Base-by-base conservation (phyloP, 1,284 basidiomycete species). In the Cystobasidiaceae sp. region DNA sequence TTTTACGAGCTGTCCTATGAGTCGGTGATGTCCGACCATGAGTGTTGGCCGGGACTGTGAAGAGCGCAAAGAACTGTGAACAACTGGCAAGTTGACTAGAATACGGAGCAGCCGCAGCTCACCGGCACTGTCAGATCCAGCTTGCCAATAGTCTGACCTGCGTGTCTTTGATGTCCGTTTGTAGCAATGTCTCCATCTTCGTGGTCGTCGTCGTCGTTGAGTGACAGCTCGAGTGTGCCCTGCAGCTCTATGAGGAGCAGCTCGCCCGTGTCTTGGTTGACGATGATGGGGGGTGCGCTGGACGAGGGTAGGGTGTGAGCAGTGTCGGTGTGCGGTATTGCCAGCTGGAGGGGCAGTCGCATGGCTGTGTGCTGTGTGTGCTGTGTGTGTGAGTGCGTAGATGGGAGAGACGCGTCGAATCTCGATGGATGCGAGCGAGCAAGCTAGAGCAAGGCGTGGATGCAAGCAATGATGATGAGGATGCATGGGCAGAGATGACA, bases 201-300 rank as follows among this genome's bases (percentile, higher is more conserved):
- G 30, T 28, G 9, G 1, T 37, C 54, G 0, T 55, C 62, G 0
- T 51, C n/a, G n/a, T n/a, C 51, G 5, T 64, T 43, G 1, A 37
- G 19, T 8, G 62, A 55, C 32, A 57, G 57, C 25, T 71, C 71
- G 34, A 74, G 67, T 6, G 32, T 33, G 33, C 72, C 72, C 63
- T 74, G 72, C 11, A 74, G 51, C 33, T 74, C 72, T 45, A 74
- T 45, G 30, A 74, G 62, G 60, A 74, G 68, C 21, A 71, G 69
- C 44, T 74, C 69, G 19, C 54, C 28, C 23, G 17, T n/a, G 25
- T 30, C n/a, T n/a, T 17, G 37, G 6, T 43, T 43, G 33, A 51
- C 51, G n/a, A 39, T 32, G 2, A 64, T 21, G 23, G 52, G n/a
- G n/a, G n/a, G n/a, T n/a, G n/a, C n/a, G n/a, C n/a, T n/a, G n/a